phyloP scores from a whole-genome alignment of 2,329 filamentous ascomycete genomes.

The Phyllosticta ampelicida region DNA sequence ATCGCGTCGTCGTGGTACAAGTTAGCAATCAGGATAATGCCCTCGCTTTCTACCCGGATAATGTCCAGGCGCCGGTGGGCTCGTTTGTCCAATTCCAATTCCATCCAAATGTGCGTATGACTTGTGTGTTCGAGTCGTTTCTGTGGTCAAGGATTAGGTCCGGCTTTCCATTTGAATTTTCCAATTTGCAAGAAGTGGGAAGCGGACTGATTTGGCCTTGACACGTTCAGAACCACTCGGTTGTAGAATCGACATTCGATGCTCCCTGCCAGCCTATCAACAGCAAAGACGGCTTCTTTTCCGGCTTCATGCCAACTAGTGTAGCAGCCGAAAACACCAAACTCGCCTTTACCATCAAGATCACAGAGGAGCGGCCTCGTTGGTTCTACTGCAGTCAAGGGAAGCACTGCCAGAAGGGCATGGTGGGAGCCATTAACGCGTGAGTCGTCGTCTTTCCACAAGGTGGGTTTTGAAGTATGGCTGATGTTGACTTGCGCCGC shows the following conservation, averaged over 20 bases:
- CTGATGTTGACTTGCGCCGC: constrained; percentile 19
- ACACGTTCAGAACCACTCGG: constrained; percentile 54
- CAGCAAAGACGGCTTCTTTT: constrained; percentile 48
- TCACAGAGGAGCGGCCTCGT: constrained; percentile 59
- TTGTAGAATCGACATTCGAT: constrained; percentile 67
- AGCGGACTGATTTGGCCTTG: neutral
- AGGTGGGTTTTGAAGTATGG: neutral
- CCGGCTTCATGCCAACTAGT: constrained; percentile 50
- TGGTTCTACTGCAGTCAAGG: constrained; percentile 72
- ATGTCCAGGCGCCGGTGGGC: constrained; percentile 51
- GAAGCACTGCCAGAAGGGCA: constrained; percentile 63
- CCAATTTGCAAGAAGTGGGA: too few relatives aligned
- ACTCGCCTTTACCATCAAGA: constrained; percentile 59
- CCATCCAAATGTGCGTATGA: constrained; percentile 31
- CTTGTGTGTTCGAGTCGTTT: neutral
- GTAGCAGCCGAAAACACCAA: constrained; percentile 22
- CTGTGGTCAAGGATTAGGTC: neutral
- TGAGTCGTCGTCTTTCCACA: constrained; percentile 29
- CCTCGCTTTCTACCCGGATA: constrained; percentile 55
- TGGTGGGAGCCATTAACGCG: constrained; percentile 71
- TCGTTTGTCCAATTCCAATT: constrained; percentile 45
- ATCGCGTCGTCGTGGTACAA: constrained; percentile 50
- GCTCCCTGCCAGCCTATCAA: constrained; percentile 55
- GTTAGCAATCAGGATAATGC: constrained; percentile 46
- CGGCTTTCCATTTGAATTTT: neutral